Base-by-base conservation (phyloP, 106 monocot species). In the Ottelia alismoides region DNA sequence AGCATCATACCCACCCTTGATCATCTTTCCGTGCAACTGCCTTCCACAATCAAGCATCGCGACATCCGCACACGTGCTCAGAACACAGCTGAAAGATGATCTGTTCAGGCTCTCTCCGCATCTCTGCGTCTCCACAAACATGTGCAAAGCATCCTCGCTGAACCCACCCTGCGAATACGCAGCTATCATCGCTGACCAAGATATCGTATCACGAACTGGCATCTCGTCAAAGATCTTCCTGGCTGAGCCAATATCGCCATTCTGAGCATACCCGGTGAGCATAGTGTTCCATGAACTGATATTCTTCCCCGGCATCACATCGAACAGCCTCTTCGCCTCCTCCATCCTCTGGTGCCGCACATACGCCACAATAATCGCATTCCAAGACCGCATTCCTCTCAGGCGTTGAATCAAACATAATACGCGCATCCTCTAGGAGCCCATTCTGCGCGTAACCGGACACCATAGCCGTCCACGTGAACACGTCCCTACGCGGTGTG, bases 381-480 rank as follows among this genome's bases (percentile, higher is more conserved):
- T 84, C 84, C 84, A 84, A 76, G 1, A 79, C 76, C 7, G 44
- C 23, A 27, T 84, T 84, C 66, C 62, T 72, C 58, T 66, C 69
- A 0, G 84, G 79, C 84, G 79, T 84, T 31, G 43, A 31, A 44
- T 84, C 72, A 24, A 84, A 84, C 45, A 70, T 45, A 43, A 20
- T 56, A 25, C 78, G 75, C 0, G 84, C 84, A 48, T 75, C 75
- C 0, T 66, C 79, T 1, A 84, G 24, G 76, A 69, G 59, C 27
- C 72, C 72, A 51, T 84, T 79, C 59, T 76, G 84, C 2, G 78
- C 69, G 53, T 79, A 84, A 20, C 76, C 78, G 23, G 84, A 84
- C 24, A 84, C 70, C 84, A 84, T 76, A 0, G 79, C 78, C 1
- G 84, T 84, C 84, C 84, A 84, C 11, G 84, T 76, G 56, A 76